Evolutionary conservation across 768 basidiomycete species (phyloP).

Genomic region (Tricholoma bakamatsutake): DNA sequence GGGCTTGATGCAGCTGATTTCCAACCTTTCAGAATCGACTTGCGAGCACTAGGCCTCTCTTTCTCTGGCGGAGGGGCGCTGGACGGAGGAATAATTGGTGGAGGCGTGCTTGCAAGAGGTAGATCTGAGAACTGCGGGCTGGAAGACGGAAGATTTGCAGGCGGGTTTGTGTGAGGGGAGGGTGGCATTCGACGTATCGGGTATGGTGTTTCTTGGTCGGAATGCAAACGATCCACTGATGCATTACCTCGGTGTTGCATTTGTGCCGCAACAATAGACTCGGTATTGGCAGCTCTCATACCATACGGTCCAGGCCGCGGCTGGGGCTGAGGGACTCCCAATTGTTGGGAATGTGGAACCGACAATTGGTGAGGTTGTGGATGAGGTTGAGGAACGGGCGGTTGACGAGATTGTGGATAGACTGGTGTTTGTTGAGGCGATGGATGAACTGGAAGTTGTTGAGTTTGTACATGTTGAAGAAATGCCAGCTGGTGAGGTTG

Average conservation of each 20-base stretch:
- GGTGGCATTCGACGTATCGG: conserved; percentile 35
- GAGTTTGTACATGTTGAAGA: conserved; percentile 7
- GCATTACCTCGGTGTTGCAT: conserved; percentile 30
- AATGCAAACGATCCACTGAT: conserved; percentile 46
- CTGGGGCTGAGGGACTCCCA: conserved; percentile 13
- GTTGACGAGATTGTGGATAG: conserved; percentile 2
- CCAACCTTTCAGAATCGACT: conserved; percentile 69
- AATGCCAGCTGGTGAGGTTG: conserved; percentile 17
- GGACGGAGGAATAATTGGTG: conserved; percentile 11
- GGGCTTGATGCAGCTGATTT: conserved; percentile 36
- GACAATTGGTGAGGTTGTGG: conserved; percentile 15
- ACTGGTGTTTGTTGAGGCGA: not conserved
- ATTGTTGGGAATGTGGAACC: not conserved
- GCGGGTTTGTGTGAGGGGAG: conserved; percentile 16
- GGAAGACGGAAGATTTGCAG: conserved; percentile 28
- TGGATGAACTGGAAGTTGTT: conserved; percentile 4
- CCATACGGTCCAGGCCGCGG: conserved; percentile 9
- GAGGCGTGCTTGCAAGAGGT: conserved; percentile 6
- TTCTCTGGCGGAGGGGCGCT: conserved; percentile 30
- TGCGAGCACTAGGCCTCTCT: conserved; percentile 45
- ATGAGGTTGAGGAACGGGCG: not conserved
- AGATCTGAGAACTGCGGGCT: conserved; percentile 5
- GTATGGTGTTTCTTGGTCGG: conserved; percentile 73
- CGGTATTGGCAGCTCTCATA: conserved; percentile 8
- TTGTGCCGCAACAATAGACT: conserved; percentile 36